These are phyloP conservation scores for Penicillium digitatum DNA, from an alignment of 2,329 filamentous ascomycete genomes.

Conservation along the genomic window DNA sequence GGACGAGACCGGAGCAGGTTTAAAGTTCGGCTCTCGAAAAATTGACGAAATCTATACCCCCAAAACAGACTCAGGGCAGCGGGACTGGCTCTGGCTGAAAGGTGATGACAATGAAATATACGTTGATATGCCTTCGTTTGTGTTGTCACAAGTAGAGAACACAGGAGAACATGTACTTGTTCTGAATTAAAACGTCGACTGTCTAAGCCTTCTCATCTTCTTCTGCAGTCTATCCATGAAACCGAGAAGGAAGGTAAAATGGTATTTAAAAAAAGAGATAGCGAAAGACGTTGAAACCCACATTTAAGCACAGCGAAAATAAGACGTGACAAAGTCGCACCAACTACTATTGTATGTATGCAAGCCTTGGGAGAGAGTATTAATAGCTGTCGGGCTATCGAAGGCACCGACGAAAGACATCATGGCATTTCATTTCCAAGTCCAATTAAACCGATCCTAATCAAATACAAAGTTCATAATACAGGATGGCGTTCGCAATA, in stretches of 20 bases:
- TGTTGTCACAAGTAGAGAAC: too few relatives aligned
- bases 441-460: conserved; percentile 10
- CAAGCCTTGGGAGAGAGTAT: background rate
- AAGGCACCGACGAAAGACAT: conserved; percentile 8
- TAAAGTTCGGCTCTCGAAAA: background rate
- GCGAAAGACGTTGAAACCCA: too few relatives aligned
- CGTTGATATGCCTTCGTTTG: background rate
- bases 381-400: conserved; percentile 10
- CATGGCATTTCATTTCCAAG: conserved; percentile 9
- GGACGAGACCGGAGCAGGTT: conserved; percentile 56
- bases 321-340: too few relatives aligned
- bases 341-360: too few relatives aligned
- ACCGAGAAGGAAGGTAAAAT: too few relatives aligned
- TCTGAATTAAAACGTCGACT: too few relatives aligned
- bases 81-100: conserved; percentile 9
- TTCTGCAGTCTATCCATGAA: too few relatives aligned
- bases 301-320: too few relatives aligned
- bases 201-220: too few relatives aligned
- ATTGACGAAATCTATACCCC: conserved; percentile 13
- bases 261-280: too few relatives aligned
- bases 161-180: too few relatives aligned
- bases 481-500: conserved; percentile 2
- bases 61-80: conserved; percentile 12
- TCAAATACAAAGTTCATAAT: conserved; percentile 21
- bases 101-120: conserved; percentile 3